Evolutionary conservation across 257 asterid genomes (phyloP), one percentile per base, ranked within the genome.

Genomic region (Thymus mandschuricus): DNA sequence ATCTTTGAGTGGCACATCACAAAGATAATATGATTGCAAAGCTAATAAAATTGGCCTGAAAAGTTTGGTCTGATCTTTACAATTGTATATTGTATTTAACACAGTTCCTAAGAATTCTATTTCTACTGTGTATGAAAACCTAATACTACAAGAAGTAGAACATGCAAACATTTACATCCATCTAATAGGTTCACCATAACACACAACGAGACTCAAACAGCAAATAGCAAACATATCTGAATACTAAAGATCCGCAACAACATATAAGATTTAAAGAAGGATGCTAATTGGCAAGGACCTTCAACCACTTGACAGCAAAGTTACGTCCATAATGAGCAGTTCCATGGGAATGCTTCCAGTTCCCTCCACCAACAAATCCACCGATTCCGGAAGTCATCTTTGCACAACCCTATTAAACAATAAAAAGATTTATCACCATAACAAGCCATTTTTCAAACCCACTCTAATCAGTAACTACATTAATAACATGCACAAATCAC

Each of bases 271-370:
- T 54, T 33, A 73, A 43, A 43, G 59, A 52, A 64, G 59, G 52
- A 21, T 43, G 72, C 60, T 55, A 52, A 38, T 70, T 12, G 73
- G 63, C 68, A 59, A 77, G 75, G 76, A 94, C 97, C 97, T 94
- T 94, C 73, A 91, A 81, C 99, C 99, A 94, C 87, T 88, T 89
- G 50, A 94, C 77, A 66, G 94, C 86, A 78, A 94, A 94, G 81
- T 94, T 94, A 60, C 96, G 87, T 44, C 99, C 99, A 85, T 89
- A 94, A 74, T 91, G 96, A 71, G 97, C 99, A 80, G 96, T 89
- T 79, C 98, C 98, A 66, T 91, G 93, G 40, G 96, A 87, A 86
- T 91, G 91, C 86, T 94, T 91, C 99, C 99, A 91, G 83, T 87
- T 94, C 65, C 98, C 98, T 85, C 97, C 97, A 69, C 88, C 82